Conservation (phyloP, 2,329 filamentous ascomycete species). For the Claviceps lovelessii region DNA sequence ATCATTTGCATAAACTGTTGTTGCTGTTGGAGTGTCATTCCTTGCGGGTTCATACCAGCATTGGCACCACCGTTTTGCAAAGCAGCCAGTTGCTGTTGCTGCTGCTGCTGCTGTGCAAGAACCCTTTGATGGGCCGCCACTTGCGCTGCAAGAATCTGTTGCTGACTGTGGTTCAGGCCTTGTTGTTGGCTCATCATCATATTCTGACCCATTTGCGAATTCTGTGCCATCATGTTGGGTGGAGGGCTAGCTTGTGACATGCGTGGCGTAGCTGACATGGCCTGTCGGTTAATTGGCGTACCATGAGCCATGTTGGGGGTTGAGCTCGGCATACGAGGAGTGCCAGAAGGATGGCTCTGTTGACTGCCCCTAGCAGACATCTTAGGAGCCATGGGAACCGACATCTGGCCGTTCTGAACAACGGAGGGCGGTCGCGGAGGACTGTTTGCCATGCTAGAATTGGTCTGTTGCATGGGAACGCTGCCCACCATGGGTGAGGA, state of each 20-base stretch:
- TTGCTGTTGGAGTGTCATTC: constrained; percentile 23
- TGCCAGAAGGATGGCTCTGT: constrained; percentile 50
- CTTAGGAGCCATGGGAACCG: constrained; percentile 43
- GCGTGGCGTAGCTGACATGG: constrained; percentile 42
- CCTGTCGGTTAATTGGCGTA: constrained; percentile 41
- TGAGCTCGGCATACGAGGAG: constrained; percentile 45
- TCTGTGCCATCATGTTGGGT: constrained; percentile 43
- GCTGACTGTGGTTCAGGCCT: constrained; percentile 24
- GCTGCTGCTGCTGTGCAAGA: constrained; percentile 30
- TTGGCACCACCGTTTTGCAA: constrained; percentile 25
- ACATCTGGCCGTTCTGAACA: constrained; percentile 44
- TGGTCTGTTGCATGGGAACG: constrained; percentile 49
- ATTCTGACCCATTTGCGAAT: constrained; percentile 36
- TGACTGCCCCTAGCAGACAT: constrained; percentile 53
- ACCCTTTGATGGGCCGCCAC: constrained; percentile 34
- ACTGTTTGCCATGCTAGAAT: constrained; percentile 54
- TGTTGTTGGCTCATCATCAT: constrained; percentile 41
- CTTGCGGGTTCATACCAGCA: constrained; percentile 22
- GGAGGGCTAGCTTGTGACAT: constrained; percentile 50
- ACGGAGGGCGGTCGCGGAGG: constrained; percentile 53
- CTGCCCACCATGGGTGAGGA: constrained; percentile 51
- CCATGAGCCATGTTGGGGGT: constrained; percentile 47
- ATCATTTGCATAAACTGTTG: constrained; percentile 23
- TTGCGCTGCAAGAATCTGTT: constrained; percentile 28
- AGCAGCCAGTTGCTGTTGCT: constrained; percentile 29